Conservation (phyloP, 257 asterid genomes). For the Solanum medicagineum region DNA sequence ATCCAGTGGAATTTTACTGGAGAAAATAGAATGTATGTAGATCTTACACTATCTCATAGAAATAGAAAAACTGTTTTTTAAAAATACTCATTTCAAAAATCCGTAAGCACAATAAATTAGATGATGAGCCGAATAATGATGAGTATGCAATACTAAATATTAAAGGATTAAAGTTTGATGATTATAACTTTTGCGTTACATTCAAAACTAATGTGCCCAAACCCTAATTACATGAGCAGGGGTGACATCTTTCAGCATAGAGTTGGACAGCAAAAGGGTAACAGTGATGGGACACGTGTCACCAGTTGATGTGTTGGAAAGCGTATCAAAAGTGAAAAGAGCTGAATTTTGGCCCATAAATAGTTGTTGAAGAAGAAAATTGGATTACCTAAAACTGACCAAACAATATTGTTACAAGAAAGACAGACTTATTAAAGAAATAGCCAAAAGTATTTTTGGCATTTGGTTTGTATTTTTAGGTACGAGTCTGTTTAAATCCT, state of each 20-base stretch:
- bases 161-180: background rate
- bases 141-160: too few species aligned
- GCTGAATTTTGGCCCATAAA: conserved; percentile 61
- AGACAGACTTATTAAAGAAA: background rate
- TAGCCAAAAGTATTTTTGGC: background rate
- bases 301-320: conserved; percentile 47
- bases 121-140: too few species aligned
- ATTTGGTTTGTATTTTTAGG: background rate
- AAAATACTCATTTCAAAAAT: too few species aligned
- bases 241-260: conserved; percentile 75
- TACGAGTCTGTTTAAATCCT: background rate
- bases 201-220: background rate
- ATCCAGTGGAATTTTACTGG: too few species aligned
- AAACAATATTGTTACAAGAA: background rate
- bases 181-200: background rate
- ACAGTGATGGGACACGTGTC: conserved; percentile 72
- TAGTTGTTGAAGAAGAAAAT: background rate
- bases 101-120: too few species aligned
- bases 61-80: too few species aligned
- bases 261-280: conserved; percentile 68
- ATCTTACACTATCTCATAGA: too few species aligned
- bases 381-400: background rate
- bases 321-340: conserved; percentile 66
- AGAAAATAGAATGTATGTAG: too few species aligned
- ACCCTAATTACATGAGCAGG: conserved; percentile 16